These are phyloP conservation scores for Amesomyces nigricolor DNA, from an alignment of 2,329 filamentous ascomycete genomes.

Conservation along the genomic window DNA sequence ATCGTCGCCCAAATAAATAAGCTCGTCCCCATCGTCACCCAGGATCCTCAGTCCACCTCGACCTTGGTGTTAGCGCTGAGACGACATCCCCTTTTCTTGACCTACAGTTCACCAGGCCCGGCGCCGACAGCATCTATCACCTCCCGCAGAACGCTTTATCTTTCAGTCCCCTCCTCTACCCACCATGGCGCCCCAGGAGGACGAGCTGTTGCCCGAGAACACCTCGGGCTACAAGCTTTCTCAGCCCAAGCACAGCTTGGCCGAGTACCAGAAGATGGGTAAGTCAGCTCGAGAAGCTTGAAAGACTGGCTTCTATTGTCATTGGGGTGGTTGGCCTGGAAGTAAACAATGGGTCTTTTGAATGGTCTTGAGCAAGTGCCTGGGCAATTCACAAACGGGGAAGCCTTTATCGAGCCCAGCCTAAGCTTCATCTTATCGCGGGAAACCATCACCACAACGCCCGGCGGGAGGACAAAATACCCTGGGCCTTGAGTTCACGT, in stretches of 20 bases:
- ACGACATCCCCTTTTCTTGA: background rate
- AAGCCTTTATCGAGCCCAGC: background rate
- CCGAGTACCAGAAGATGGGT: slow-evolving; percentile 93
- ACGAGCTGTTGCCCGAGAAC: slow-evolving; percentile 79
- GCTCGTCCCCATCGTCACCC: slow-evolving; percentile 20
- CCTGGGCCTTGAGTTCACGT: background rate
- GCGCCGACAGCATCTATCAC: background rate
- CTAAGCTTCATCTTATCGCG: background rate
- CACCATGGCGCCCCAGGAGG: slow-evolving; percentile 65
- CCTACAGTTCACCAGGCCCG: background rate
- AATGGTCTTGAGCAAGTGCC: slow-evolving; percentile 9
- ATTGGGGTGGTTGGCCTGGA: background rate
- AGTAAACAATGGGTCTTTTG: background rate
- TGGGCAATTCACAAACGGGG: background rate
- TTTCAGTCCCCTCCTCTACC: slow-evolving; percentile 20
- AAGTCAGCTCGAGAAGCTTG: slow-evolving; percentile 35
- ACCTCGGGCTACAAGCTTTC: slow-evolving; percentile 97
- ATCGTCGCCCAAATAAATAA: slow-evolving; percentile 25
- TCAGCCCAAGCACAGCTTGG: slow-evolving; percentile 92
- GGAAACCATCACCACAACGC: background rate
- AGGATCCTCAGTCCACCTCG: slow-evolving; percentile 10
- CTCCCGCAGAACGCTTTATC: background rate
- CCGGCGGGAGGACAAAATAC: too few species aligned
- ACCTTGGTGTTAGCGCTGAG: background rate
- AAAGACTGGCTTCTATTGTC: background rate